Evolutionary conservation across 148 eudicot species (phyloP), one percentile per base, ranked within the genome.

Genomic region (Pouteria glomerata): DNA sequence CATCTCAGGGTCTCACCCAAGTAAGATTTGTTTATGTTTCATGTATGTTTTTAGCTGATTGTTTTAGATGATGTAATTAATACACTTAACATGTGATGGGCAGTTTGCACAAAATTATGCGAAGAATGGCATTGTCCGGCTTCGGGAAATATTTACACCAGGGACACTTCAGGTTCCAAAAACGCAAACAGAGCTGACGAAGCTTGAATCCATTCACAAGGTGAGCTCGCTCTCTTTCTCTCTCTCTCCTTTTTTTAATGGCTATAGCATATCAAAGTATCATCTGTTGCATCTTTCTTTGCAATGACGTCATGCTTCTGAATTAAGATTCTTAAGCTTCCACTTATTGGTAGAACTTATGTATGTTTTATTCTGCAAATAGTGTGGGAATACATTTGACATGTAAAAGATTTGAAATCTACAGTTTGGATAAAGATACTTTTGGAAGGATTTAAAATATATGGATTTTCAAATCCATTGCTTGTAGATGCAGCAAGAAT

Each of bases 201-300:
- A 91, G 76, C 89, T 95, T 70, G 98, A 95, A 82, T 91, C 98
- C 31, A 84, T 95, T 63, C 98, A 95, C 82, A 91, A 95, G 97
- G 98, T 94, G 2, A 21, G 81, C 48, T 45, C 47, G 14, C 26
- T 65, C 63, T 21, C 53, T 61, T 41, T 51, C 18, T 37, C 13
- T 27, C 59, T 62, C 23, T 55, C 63, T 34, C 45, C 33, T 6
- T n/a, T 1, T 18, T 24, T 5, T 0, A 18, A 30, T 44, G 35
- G n/a, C 24, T 44, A 27, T 15, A 0, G 23, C 15, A 45, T 27
- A 7, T 63, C 31, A 39, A 41, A 15, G 35, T 39, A 47, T 37
- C 39, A 12, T 26, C 48, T 16, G 2, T 42, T 47, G 3, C 7
- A 29, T 26, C 24, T 27, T 19, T 48, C 30, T 30, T 30, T 66